Conservation (phyloP, 768 basidiomycete species). For the Boletus edulis region DNA sequence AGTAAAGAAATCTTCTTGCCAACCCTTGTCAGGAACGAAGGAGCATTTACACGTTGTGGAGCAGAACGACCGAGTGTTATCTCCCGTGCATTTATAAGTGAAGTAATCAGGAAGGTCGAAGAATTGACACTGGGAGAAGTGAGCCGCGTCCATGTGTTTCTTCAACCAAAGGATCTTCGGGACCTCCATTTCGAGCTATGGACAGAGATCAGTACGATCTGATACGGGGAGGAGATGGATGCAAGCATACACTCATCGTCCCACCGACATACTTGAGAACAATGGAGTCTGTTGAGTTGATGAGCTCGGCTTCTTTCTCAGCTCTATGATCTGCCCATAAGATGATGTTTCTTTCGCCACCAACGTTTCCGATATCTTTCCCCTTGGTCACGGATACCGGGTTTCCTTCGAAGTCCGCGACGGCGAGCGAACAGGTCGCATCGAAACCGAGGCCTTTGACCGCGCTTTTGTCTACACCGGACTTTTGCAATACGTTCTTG, state of each 20-base stretch:
- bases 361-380: constrained; percentile 49
- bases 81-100: constrained; percentile 84
- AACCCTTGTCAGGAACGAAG: constrained; percentile 83
- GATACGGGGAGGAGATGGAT: neutral
- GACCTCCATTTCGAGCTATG: constrained; percentile 95
- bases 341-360: constrained; percentile 81
- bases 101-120: constrained; percentile 95
- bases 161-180: constrained; percentile 98
- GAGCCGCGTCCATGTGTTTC: constrained; percentile 69
- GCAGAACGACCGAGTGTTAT: constrained; percentile 77
- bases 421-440: constrained; percentile 95
- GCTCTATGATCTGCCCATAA: constrained; percentile 98
- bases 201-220: constrained; percentile 4
- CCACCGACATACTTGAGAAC: constrained; percentile 96
- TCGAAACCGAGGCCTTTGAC: constrained; percentile 94
- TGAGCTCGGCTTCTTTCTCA: constrained; percentile 84
- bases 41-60: constrained; percentile 97
- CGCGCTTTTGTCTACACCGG: constrained; percentile 50
- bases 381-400: constrained; percentile 77
- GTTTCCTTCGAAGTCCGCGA: constrained; percentile 68
- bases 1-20: constrained; percentile 86
- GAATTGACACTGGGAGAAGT: constrained; percentile 77
- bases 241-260: constrained; percentile 76
- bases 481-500: constrained; percentile 57
- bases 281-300: constrained; percentile 80